phyloP scores from a whole-genome alignment of 1,284 basidiomycete genomes.

The Moniliophthora roreri region DNA sequence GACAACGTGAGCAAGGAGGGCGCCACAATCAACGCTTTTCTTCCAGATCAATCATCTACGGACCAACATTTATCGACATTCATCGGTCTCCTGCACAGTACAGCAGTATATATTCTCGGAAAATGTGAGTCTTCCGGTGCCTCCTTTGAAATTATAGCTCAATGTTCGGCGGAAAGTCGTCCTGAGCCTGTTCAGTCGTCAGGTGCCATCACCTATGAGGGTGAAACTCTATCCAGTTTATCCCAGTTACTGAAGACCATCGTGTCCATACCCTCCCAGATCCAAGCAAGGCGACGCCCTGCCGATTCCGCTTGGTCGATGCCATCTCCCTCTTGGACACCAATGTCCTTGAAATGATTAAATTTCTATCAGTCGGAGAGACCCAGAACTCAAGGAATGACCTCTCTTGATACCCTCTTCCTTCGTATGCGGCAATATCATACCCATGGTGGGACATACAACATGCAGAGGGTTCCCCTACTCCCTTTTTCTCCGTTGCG shows the following conservation, averaged over 20 bases:
- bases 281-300: not conserved
- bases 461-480: not conserved
- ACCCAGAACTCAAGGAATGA: not conserved
- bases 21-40: no score
- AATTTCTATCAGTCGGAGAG: not conserved
- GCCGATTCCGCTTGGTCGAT: not conserved
- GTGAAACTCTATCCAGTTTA: no score
- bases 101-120: no score
- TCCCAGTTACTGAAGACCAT: not conserved
- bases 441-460: not conserved
- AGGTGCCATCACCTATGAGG: no score
- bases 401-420: not conserved
- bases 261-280: not conserved
- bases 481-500: not conserved
- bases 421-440: not conserved
- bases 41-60: no score
- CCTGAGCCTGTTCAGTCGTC: no score
- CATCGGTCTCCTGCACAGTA: no score
- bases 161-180: no score
- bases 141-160: no score
- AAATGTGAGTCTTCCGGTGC: no score
- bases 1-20: no score
- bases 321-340: not conserved
- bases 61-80: no score
- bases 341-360: not conserved